Conservation (phyloP, 805 yeast genomes). For the Schizosaccharomyces pombe region ASM294v3 CU329670.1:1524001-1524500, state of each 20-base stretch:
- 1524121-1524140: constrained; percentile 40
- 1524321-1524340: constrained; percentile 44
- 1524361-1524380: constrained; percentile 28
- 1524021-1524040: constrained; percentile 58
- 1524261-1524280: constrained; percentile 41
- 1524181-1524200: constrained; percentile 57
- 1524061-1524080: constrained; percentile 24
- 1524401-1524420: constrained; percentile 24
- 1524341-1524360: constrained; percentile 50
- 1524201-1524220: constrained; percentile 55
- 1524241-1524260: constrained; percentile 31
- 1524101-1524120: constrained; percentile 59
- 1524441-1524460: constrained; percentile 19
- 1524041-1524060: constrained; percentile 27
- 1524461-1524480: constrained; percentile 23
- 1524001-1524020: constrained; percentile 37
- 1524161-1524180: constrained; percentile 61
- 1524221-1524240: constrained; percentile 56
- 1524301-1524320: constrained; percentile 28
- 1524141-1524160: constrained; percentile 83
- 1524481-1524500: constrained; percentile 10
- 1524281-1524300: constrained; percentile 28
- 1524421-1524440: constrained; percentile 22
- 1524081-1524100: constrained; percentile 46
- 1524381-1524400: constrained; percentile 68